Evolutionary conservation across 805 yeast species (phyloP), one percentile per base, ranked within the genome.

Genomic region (Saturnispora gosingensis): DNA sequence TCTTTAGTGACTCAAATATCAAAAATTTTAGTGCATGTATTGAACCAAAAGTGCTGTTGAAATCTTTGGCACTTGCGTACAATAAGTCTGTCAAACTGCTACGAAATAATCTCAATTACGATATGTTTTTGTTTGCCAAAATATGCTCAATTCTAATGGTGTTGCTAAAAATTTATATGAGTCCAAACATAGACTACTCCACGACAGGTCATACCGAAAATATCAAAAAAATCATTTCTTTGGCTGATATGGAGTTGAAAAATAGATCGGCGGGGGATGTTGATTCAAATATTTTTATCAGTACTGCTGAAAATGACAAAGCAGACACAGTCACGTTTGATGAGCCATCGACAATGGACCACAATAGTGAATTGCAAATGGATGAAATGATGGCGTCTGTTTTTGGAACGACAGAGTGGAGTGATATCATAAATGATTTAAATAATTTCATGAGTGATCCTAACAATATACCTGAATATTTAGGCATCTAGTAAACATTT

Each of bases 381-480:
- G 47, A 49, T 8, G 43, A 43, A 8, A 24, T 43, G 10, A 13
- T 49, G 35, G 28, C 44, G 13, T 30, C 46, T 4, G 27, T 49
- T 49, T 20, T 49, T 15, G 28, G 36, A 13, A 39, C 27, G 9
- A 34, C 47, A 4, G 36, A 43, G 11, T 25, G 39, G 40, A 36
- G 35, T 43, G 43, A 49, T 22, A 49, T 49, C 8, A 35, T 39
- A 32, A 20, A 20, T 10, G 27, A 43, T 43, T 13, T 49, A 15
- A 49, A 43, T 28, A 32, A n/a, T 8, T 18, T 49, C 15, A 35
- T 49, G 47, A 35, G 27, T 42, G 46, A 48, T 25, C 45, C 49
- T 3, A 27, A 30, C 15, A 45, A 45, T 30, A 30, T 45, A 15
- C 25, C 28, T 9, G 20, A 40, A 27, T 47, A 28, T 28, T 39